These are phyloP conservation scores for Trametes meyenii DNA, from an alignment of 768 basidiomycete species.

Conservation along the genomic window DNA sequence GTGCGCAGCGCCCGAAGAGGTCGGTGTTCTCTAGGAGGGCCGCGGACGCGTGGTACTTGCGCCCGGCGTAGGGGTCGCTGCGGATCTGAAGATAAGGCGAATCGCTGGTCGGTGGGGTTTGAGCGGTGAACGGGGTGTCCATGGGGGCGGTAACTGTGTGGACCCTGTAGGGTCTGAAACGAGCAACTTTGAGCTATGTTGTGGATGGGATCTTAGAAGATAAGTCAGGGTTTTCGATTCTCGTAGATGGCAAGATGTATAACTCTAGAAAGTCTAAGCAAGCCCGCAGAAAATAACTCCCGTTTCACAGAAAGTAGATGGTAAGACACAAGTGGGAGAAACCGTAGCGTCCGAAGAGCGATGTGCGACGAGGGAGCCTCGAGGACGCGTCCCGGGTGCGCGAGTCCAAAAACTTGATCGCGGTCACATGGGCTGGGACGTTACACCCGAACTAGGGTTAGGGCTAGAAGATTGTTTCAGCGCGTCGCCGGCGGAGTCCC, in stretches of 20 bases:
- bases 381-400: constrained; percentile 12
- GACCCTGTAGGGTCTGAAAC: not conserved
- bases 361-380: not conserved
- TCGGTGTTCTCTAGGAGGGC: constrained; percentile 20
- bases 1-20: constrained; percentile 37
- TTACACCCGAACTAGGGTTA: constrained; percentile 9
- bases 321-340: not conserved
- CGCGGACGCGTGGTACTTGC: constrained; percentile 28
- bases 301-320: not conserved
- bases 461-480: constrained; percentile 10
- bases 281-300: too few species aligned
- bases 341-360: not conserved
- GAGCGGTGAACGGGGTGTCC: not conserved
- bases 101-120: not conserved
- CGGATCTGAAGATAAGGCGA: constrained; percentile 19
- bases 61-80: constrained; percentile 25
- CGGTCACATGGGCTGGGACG: constrained; percentile 15
- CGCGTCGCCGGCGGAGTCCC: not conserved
- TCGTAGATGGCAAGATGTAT: too few species aligned
- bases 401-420: constrained; percentile 3
- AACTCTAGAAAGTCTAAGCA: too few species aligned
- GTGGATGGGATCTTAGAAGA: too few species aligned
- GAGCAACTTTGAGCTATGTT: not conserved
- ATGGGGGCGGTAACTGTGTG: not conserved
- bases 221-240: too few species aligned